Evolutionary conservation across 83 land plant species (phyloP), one percentile per base, ranked within the genome.

Genomic region (Picea abies): DNA sequence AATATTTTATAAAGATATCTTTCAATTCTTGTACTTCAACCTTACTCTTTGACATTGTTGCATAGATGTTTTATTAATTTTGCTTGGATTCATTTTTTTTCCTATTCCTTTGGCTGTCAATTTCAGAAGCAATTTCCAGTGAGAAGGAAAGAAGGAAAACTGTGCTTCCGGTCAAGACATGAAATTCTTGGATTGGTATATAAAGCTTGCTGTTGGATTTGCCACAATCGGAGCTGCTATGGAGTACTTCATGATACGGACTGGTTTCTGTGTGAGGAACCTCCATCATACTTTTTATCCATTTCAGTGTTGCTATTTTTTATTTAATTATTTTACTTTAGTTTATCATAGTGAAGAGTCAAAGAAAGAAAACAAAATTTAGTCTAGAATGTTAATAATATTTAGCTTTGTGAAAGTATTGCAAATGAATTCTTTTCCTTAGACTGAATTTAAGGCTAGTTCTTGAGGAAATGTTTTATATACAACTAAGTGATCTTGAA

Each of bases 211-310:
- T 2, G 80, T 58, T 14, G 90, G 70, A 0, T 86, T 90, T 56
- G 88, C 93, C n/a, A 15, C 88, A 52, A 23, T 87, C 35, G 95
- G 95, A 71, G 95, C 83, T 80, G 89, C 90, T 12, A 93, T 93
- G 95, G 95, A 93, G 81, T 78, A 84, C 49, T 93, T 93, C 84
- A 93, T 93, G 95, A 86, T 93, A 87, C 84, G 86, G 66, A 91
- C 95, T 29, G 91, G 93, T 35, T 93, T 93, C 88, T 93, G 95
- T 93, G 86, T 82, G 95, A 84, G 89, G 81, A 47, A 23, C 72
- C 62, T 64, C 84, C 84, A 32, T 82, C 78, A n/a, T 90, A 85
- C 87, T 66, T 81, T 71, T 70, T 25, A 22, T 15, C 58, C 61
- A 58, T 39, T 79, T 83, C 14, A 16, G 35, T 75, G n/a, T 65